Conservation (phyloP, 345 rosid species). For the Combretum micranthum region DNA sequence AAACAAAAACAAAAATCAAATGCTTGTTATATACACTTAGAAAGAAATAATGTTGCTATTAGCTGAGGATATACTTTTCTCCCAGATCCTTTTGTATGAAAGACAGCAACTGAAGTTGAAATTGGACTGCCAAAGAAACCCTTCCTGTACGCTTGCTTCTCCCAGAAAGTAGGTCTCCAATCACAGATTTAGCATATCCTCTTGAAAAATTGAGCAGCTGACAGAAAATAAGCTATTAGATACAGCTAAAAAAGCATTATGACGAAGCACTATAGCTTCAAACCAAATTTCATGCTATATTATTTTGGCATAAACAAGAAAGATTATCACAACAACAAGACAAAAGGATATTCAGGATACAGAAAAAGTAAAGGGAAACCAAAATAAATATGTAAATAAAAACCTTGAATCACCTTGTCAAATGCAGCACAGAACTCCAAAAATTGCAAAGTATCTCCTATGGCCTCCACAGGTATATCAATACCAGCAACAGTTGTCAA, state of each 20-base stretch:
- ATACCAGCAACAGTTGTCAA: conserved; percentile 48
- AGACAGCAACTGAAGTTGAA: conserved; percentile 47
- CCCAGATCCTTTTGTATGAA: conserved; percentile 43
- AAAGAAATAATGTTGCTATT: neutral
- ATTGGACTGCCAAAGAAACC: conserved; percentile 40
- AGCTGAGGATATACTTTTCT: conserved; percentile 37
- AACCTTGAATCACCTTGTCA: conserved; percentile 41
- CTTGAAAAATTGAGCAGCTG: conserved; percentile 64
- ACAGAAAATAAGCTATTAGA: conserved; percentile 1
- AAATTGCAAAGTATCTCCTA: conserved; percentile 69
- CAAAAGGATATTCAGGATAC: no score
- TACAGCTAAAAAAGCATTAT: no score
- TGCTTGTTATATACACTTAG: no score
- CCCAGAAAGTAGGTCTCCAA: conserved; percentile 51
- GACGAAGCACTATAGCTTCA: no score
- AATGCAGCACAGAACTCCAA: conserved; percentile 77
- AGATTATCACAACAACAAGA: no score
- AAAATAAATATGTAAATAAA: no score
- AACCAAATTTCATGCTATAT: no score
- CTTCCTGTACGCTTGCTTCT: conserved; percentile 42
- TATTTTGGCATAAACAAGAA: no score
- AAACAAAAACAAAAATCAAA: no score
- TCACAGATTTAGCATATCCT: conserved; percentile 61
- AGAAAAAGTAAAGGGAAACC: no score
- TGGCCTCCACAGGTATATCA: conserved; percentile 49